Conservation (phyloP, 768 basidiomycete genomes). For the Scleroderma citrinum region DNA sequence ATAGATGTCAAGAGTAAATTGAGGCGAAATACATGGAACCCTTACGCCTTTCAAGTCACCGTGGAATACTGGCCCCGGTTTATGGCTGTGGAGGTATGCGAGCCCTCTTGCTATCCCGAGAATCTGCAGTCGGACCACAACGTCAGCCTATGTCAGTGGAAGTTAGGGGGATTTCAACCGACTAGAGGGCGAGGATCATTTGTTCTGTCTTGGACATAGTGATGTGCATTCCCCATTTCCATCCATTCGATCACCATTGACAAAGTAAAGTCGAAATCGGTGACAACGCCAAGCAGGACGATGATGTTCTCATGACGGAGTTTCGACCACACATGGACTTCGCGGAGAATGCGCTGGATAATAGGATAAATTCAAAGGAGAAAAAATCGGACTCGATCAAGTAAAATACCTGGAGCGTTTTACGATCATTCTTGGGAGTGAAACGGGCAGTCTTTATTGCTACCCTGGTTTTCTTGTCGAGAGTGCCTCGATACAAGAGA, state of each 20-base stretch:
- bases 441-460: too few relatives aligned
- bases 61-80: neutral
- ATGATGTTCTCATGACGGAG: neutral
- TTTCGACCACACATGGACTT: neutral
- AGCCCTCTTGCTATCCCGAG: neutral
- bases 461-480: too few relatives aligned
- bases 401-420: too few relatives aligned
- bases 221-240: neutral
- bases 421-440: too few relatives aligned
- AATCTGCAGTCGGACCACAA: too few relatives aligned
- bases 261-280: neutral
- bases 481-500: too few relatives aligned
- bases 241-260: neutral
- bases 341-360: neutral
- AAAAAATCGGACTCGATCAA: too few relatives aligned
- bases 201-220: neutral
- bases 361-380: too few relatives aligned
- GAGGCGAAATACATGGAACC: too few relatives aligned
- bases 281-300: neutral
- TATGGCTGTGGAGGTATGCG: neutral
- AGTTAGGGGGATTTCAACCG: too few relatives aligned
- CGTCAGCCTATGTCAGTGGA: too few relatives aligned
- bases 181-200: neutral
- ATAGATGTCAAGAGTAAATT: too few relatives aligned
- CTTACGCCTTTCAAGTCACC: neutral